Evolutionary conservation across 1,284 basidiomycete species (phyloP), one percentile per base, ranked within the genome.

Genomic region (Apiotrichum gamsii): DNA sequence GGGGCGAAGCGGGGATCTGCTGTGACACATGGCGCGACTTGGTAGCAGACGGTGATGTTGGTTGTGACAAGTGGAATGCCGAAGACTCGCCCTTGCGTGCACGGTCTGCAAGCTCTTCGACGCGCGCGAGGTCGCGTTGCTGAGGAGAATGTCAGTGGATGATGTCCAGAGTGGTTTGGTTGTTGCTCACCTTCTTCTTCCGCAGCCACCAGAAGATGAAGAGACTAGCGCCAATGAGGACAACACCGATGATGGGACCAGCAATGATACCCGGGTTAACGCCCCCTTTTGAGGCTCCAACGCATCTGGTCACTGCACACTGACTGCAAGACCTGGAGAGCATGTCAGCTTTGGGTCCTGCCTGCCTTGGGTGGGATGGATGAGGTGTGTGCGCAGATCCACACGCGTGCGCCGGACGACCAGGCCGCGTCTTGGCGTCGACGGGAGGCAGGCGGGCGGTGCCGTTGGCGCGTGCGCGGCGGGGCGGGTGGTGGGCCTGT

Each of bases 201-300:
- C 68, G 40, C 33, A 73, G 55, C 59, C 61, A 71, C 68, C 66
- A 72, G 54, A 69, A 73, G 24, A 72, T 40, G 5, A 46, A 63
- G 18, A 69, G 20, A 49, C 64, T 68, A 1, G 61, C 63, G 16
- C 70, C 61, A 33, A 74, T 49, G 49, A 74, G 52, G 4, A 39
- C 40, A 5, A 69, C 67, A 6, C 65, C 72, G 3, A 72, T 63
- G 16, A 74, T 62, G 11, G 70, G 70, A 24, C 69, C 69, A 19
- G 68, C 71, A 41, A 74, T 72, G 18, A 68, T 58, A 21, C 72
- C 72, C 5, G 70, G 61, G 43, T 70, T 72, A 21, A 72, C 51
- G 23, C 50, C 35, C 15, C 45, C 36, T 15, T 1, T 3, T 21
- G 16, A 8, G 16, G n/a, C 19, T 36, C 25, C n/a, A n/a, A n/a